Evolutionary conservation across 768 basidiomycete genomes (phyloP), one percentile per base, ranked within the genome.

Genomic region (Trametes cinnabarina): DNA sequence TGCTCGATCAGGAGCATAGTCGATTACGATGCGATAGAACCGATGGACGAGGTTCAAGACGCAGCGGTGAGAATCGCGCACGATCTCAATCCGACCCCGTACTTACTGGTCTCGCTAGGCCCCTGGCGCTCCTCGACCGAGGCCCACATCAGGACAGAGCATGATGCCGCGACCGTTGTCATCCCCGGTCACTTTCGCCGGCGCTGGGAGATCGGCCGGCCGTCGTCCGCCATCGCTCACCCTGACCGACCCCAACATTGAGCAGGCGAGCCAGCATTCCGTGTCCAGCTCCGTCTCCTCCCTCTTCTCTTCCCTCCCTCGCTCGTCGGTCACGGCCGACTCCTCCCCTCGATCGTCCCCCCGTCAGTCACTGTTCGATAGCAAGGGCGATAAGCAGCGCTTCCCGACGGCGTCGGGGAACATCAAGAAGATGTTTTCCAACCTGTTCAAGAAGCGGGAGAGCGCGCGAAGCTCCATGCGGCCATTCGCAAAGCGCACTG

Each of bases 1-100:
- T 61, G 60, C 46, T 61, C 60, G n/a, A 51, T 55, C 17, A 61
- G 56, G 60, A 61, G 60, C 23, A 56, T 61, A 25, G 60, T 61
- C 2, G 55, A 61, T 37, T 60, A 55, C 20, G 53, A 44, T 35
- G 48, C 32, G 25, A 55, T 55, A 34, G 47, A 51, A n/a, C 60
- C 23, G 6, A 52, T 43, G 60, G 48, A 30, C 22, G 51, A 26
- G 19, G 51, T 48, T 23, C 42, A 15, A 23, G 41, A 42, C 12
- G 30, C 30, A 28, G 43, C n/a, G 43, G 56, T 57, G 41, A n/a
- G 47, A 30, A n/a, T n/a, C n/a, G n/a, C n/a, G 30, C n/a, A 28
- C 10, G 8, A 6, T 15, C 20, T 2, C 20, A 26, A 11, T 28
- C 37, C 10, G 17, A 25, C 22, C 25, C 15, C 5, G 4, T 26